Evolutionary conservation across 2,329 filamentous ascomycete genomes (phyloP).

Genomic region (Trichoderma sp.): DNA sequence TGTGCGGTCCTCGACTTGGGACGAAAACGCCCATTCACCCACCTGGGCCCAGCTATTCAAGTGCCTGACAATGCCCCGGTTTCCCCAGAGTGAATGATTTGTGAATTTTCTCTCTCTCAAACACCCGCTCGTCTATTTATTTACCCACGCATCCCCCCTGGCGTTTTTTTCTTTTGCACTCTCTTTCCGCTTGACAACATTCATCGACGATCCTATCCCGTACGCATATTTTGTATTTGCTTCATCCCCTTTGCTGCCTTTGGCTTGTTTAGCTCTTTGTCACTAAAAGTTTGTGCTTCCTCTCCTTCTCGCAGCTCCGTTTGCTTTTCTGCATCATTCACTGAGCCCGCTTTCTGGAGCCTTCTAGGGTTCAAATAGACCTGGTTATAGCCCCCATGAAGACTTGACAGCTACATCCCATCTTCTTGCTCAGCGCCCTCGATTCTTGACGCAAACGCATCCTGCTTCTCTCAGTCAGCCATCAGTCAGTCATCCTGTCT

Average conservation of each 20-base stretch:
- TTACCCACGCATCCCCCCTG: background rate
- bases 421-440: background rate
- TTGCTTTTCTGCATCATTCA: background rate
- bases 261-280: conserved; percentile 11
- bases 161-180: background rate
- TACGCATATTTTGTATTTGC: background rate
- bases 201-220: background rate
- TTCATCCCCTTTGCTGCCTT: background rate
- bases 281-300: background rate
- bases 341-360: background rate
- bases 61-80: background rate
- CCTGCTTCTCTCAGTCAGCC: background rate
- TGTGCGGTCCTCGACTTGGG: background rate
- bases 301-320: background rate
- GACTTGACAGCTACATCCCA: background rate
- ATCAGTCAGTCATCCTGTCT: background rate
- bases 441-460: background rate
- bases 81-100: background rate
- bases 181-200: background rate
- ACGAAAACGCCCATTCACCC: conserved; percentile 5
- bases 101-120: background rate
- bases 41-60: background rate
- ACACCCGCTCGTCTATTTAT: background rate
- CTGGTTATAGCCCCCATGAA: background rate
- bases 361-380: background rate